Base-by-base conservation (phyloP, 2,329 filamentous ascomycete species). In the Monilinia aucupariae region DNA sequence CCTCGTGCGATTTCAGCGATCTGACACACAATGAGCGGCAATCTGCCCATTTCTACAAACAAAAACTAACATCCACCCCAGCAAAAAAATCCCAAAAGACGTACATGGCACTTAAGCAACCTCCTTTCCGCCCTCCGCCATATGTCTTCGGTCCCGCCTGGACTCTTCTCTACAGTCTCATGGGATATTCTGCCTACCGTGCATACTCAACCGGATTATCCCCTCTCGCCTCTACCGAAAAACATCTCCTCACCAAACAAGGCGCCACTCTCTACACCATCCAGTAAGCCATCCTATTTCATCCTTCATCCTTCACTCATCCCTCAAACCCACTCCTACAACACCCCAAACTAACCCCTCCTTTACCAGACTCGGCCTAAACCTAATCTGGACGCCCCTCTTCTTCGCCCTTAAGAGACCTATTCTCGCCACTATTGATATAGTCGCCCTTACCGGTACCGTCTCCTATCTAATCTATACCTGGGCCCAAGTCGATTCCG, bases 121-220 rank as follows among this genome's bases (percentile, higher is more conserved):
- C 86, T 15, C 84, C 84, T 0, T 77, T 82, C 61, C 79, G 81
- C 15, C 86, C 86, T 1, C 85, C 86, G 0, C 78, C 84, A 13
- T 79, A 78, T 71, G 77, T 85, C 64, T 89, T 88, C 68, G 85
- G 83, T 2, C 86, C 86, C 2, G 82, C 82, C 30, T 89, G 86
- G 86, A 88, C 84, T 3, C 63, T 81, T 41, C 81, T 88, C n/a
- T 89, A 89, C 71, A 85, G 82, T 1, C 75, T 89, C 25, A 97
- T 96, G 91, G 93, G 93, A 64, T 97, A 94, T 75, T 88, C 91
- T 27, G 87, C 91, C 43, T 87, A 96, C 77, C 88, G 90, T 52
- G 91, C 89, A 61, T 86, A 89, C 72, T 82, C 76, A 25, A 79
- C 78, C 13, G 87, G 87, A 53, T 82, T 86, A 58, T 80, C 81